Conservation (phyloP, 2,329 filamentous ascomycete species). For the Aphanoascus verrucosus region DNA sequence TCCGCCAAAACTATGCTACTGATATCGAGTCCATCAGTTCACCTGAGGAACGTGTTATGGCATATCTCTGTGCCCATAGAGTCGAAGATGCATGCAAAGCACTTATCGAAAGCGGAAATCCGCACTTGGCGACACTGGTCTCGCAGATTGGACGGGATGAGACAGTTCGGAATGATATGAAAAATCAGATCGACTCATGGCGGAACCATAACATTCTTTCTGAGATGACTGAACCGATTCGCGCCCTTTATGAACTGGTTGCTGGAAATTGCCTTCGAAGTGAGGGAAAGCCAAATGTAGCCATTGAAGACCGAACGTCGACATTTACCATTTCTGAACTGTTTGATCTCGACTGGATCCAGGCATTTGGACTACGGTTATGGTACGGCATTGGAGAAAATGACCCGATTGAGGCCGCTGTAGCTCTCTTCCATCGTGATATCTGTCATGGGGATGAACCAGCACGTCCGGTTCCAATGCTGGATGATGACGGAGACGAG, state of each 20-base stretch:
- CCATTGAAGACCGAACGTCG: constrained; percentile 67
- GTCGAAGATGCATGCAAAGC: constrained; percentile 72
- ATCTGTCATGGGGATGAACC: constrained; percentile 58
- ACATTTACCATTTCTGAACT: constrained; percentile 73
- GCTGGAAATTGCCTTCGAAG: constrained; percentile 79
- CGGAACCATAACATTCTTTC: constrained; percentile 69
- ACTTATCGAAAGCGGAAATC: constrained; percentile 64
- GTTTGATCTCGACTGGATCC: constrained; percentile 85
- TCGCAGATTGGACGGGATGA: constrained; percentile 68
- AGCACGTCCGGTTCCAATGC: constrained; percentile 61
- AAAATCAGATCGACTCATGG: constrained; percentile 74
- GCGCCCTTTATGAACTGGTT: constrained; percentile 80
- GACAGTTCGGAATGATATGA: constrained; percentile 61
- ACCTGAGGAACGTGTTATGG: constrained; percentile 72
- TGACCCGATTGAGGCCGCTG: constrained; percentile 60
- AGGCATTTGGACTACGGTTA: constrained; percentile 78
- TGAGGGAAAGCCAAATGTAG: constrained; percentile 59
- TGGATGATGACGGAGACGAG: constrained; percentile 48
- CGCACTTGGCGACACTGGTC: constrained; percentile 73
- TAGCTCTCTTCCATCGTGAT: constrained; percentile 63
- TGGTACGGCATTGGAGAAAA: constrained; percentile 70
- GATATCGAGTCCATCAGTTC: constrained; percentile 55
- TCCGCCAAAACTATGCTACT: constrained; percentile 54
- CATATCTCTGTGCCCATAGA: constrained; percentile 66
- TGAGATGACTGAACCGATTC: constrained; percentile 74